A percentile compares a stretch with the other conserved stretches of the same genome.
Conservation (phyloP, 2,329 filamentous ascomycete species). For the Colletotrichum theobromicola region DNA sequence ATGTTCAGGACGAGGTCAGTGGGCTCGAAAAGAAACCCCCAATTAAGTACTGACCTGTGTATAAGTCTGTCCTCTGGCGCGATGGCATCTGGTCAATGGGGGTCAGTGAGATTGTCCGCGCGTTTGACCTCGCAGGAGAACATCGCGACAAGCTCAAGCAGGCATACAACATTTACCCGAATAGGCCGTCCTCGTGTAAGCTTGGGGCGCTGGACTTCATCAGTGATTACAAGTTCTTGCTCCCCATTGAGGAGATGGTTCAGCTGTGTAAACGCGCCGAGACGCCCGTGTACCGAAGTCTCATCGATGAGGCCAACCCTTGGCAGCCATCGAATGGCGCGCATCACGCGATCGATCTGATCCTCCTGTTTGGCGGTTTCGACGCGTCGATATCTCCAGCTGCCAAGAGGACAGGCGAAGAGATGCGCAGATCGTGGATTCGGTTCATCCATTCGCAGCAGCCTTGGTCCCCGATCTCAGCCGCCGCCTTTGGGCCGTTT, state of each 20-base stretch:
- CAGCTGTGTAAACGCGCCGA: slow-evolving; percentile 21
- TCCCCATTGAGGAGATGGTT: slow-evolving; percentile 28
- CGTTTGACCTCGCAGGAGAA: slow-evolving; percentile 33
- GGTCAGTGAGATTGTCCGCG: slow-evolving; percentile 34
- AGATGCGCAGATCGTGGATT: slow-evolving; percentile 46
- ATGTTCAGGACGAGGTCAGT: slow-evolving; percentile 46
- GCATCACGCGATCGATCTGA: slow-evolving; percentile 52
- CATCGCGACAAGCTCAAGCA: slow-evolving; percentile 36
- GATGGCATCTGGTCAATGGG: slow-evolving; percentile 43
- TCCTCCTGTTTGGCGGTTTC: slow-evolving; percentile 47
- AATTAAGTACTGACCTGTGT: neutral
- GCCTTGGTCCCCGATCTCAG: slow-evolving; percentile 37
- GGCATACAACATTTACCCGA: slow-evolving; percentile 43
- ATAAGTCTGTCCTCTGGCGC: slow-evolving; percentile 48
- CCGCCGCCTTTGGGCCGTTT: slow-evolving; percentile 44
- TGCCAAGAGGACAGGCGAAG: slow-evolving; percentile 35
- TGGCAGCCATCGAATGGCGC: slow-evolving; percentile 50
- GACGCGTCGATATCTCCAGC: slow-evolving; percentile 38
- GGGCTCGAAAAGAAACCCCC: neutral
- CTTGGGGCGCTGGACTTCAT: slow-evolving; percentile 44
- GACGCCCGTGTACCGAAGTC: slow-evolving; percentile 40
- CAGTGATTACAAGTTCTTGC: slow-evolving; percentile 34
- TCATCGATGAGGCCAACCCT: slow-evolving; percentile 50
- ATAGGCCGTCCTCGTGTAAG: slow-evolving; percentile 42
- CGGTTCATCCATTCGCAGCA: slow-evolving; percentile 37